Percentiles rank a stretch among this genome's conserved stretches.
Conservation (phyloP, 1,284 basidiomycete genomes). For the Heterobasidion occidentale region DNA sequence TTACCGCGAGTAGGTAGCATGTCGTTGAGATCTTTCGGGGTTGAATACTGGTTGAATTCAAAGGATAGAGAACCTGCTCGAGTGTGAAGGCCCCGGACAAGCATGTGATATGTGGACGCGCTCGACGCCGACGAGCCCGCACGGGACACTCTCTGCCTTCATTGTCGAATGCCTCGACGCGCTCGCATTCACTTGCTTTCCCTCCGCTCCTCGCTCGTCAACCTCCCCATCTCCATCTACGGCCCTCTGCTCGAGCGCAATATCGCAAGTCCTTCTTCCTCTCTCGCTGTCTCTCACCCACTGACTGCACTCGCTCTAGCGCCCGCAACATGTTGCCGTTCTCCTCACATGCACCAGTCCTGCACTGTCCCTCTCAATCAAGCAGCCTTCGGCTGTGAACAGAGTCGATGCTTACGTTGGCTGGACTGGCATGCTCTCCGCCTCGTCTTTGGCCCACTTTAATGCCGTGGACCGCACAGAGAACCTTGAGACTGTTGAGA, state of each 20-base stretch:
- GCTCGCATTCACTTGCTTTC: conserved; percentile 71
- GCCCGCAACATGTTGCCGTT: conserved; percentile 82
- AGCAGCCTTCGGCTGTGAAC: conserved; percentile 10
- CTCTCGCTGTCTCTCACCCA: not conserved
- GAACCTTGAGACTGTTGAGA: conserved; percentile 73
- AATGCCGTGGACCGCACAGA: conserved; percentile 37
- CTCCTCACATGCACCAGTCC: conserved; percentile 52
- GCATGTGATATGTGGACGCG: too few species aligned
- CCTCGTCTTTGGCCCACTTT: conserved; percentile 73
- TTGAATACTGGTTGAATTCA: too few species aligned
- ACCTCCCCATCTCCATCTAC: conserved; percentile 87
- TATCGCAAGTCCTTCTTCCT: conserved; percentile 46
- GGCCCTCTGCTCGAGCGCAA: conserved; percentile 81
- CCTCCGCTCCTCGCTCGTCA: conserved; percentile 78
- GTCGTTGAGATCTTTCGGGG: too few species aligned
- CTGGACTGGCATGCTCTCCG: conserved; percentile 89
- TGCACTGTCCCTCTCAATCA: conserved; percentile 19
- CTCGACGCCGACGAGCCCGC: too few species aligned
- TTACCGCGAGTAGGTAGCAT: too few species aligned
- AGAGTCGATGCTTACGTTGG: conserved; percentile 68
- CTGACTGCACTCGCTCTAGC: conserved; percentile 30
- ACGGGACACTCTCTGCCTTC: not conserved
- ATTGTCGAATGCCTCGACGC: conserved; percentile 52
- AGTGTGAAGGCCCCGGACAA: too few species aligned
- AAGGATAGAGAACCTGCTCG: too few species aligned